Conservation (phyloP, 2,329 filamentous ascomycete species). For the Alternaria rosae region DNA sequence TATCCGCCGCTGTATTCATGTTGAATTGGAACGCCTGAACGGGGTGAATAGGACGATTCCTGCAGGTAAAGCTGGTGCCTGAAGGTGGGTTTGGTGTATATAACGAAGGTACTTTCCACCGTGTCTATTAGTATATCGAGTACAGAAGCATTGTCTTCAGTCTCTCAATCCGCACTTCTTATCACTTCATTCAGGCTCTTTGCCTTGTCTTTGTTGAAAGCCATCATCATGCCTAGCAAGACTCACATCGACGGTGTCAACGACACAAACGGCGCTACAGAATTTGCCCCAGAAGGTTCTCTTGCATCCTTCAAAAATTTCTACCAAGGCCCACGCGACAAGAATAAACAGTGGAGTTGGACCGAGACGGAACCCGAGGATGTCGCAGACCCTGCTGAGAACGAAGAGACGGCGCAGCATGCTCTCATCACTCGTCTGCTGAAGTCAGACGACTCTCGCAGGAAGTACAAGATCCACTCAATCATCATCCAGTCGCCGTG, state of each 20-base stretch:
- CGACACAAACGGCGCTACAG: neutral
- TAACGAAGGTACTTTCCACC: neutral
- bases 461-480: conserved; percentile 67
- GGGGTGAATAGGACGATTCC: neutral
- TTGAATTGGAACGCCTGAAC: neutral
- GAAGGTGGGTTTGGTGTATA: neutral
- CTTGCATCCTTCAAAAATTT: conserved; percentile 28
- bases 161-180: neutral
- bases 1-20: neutral
- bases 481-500: conserved; percentile 70
- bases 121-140: neutral
- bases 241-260: conserved; percentile 9
- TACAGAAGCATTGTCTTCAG: neutral
- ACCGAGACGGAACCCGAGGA: conserved; percentile 34
- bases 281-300: conserved; percentile 20
- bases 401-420: conserved; percentile 66
- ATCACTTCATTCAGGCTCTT: neutral
- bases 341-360: conserved; percentile 37
- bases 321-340: conserved; percentile 34
- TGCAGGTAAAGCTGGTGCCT: neutral
- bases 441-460: conserved; percentile 59
- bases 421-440: conserved; percentile 55
- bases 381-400: conserved; percentile 57
- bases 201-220: neutral
- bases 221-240: conserved; percentile 2